Evolutionary conservation across 768 basidiomycete species (phyloP), one percentile per base, ranked within the genome.

Genomic region (Naematelia aurantialba): DNA sequence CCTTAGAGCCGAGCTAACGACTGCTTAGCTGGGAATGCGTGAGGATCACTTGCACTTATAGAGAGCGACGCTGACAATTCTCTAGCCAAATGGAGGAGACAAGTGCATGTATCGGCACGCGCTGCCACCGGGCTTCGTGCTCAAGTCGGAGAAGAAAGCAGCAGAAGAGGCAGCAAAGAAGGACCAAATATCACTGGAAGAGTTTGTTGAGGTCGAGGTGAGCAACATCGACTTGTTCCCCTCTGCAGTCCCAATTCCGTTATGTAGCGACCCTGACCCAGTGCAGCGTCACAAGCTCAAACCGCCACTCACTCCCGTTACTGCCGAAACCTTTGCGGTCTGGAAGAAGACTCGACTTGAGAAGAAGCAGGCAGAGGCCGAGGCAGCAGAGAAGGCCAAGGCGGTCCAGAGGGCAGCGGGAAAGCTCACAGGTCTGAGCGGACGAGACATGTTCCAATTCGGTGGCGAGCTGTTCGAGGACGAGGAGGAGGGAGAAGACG

Each of bases 201-300:
- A 98, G 66, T 99, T 99, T 81, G 76, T 99, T 57, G 96, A 99
- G 79, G 90, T 91, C 51, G 94, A 98, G 86, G 92, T 91, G 67
- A 56, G 81, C 67, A 13, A 14, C 47, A n/a, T n/a, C 4, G 12
- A 25, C 30, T 30, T 51, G 60, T 22, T 39, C 17, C 17, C 34
- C 17, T 12, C 22, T 66, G 53, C 51, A 64, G 21, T 44, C 19
- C 47, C 29, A 55, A 27, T 39, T 39, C 34, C 34, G 17, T 39
- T 17, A 39, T 27, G 31, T 17, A 11, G 12, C 27, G 22, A 52
- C 24, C 47, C 34, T 39, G 34, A 39, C 34, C 8, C 34, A 8
- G 42, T 53, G 45, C 66, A 94, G 91, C 86, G 96, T 56, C 94
- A 98, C 79, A 98, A 96, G 82, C 82, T 99, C 22, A 79, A 78